Conservation (phyloP, 2,329 filamentous ascomycete species). For the Remersonia thermophila region DNA sequence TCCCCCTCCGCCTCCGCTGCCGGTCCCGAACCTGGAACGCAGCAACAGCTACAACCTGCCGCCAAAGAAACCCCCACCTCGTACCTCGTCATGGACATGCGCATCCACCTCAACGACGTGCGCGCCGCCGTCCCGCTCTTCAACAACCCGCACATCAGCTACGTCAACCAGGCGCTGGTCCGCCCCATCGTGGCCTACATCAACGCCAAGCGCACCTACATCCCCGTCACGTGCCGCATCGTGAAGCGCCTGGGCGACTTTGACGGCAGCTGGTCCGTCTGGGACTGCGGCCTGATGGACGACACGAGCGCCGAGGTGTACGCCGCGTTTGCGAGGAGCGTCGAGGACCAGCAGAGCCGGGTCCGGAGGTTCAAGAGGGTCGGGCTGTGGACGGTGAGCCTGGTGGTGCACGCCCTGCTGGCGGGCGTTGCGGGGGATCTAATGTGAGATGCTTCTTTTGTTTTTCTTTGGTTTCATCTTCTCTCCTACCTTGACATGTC, state of each 20-base stretch:
- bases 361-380: slow-evolving; percentile 81
- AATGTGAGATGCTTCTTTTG: slow-evolving; percentile 30
- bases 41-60: neutral
- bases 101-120: slow-evolving; percentile 91
- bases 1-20: neutral
- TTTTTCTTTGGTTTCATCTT: neutral
- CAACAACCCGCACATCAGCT: slow-evolving; percentile 70
- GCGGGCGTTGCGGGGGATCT: slow-evolving; percentile 85
- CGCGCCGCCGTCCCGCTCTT: slow-evolving; percentile 88
- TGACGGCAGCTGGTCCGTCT: slow-evolving; percentile 89
- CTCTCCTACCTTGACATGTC: too few species aligned
- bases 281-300: slow-evolving; percentile 86
- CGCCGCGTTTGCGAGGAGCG: slow-evolving; percentile 81
- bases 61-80: slow-evolving; percentile 37
- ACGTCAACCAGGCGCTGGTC: slow-evolving; percentile 90
- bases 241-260: slow-evolving; percentile 85
- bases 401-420: slow-evolving; percentile 87
- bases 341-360: slow-evolving; percentile 77
- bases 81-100: slow-evolving; percentile 85
- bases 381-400: slow-evolving; percentile 86
- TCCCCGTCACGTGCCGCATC: slow-evolving; percentile 86
- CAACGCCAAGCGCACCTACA: slow-evolving; percentile 88
- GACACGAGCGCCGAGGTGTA: slow-evolving; percentile 91
- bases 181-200: slow-evolving; percentile 97
- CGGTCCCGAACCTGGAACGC: neutral